Percentiles rank a stretch among this genome's conserved stretches.
Conservation (phyloP, 768 basidiomycete species). For the Tephrocybe sp. region DNA sequence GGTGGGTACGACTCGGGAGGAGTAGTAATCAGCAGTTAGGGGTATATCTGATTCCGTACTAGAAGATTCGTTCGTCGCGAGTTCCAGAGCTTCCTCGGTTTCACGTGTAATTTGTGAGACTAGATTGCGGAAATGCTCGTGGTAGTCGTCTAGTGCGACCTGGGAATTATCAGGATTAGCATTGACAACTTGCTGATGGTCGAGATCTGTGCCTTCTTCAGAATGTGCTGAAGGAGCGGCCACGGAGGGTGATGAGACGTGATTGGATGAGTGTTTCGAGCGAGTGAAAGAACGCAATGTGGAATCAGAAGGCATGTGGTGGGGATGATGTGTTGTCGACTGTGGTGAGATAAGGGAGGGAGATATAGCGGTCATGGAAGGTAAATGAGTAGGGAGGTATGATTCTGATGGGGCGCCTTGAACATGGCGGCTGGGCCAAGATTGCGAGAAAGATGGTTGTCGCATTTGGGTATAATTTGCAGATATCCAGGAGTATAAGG, state of each 20-base stretch:
- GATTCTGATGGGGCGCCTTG: slow-evolving; percentile 14
- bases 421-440: slow-evolving; percentile 12
- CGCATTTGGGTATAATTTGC: slow-evolving; percentile 24
- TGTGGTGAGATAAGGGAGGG: slow-evolving; percentile 2
- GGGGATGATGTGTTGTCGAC: slow-evolving; percentile 10
- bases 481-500: slow-evolving; percentile 26
- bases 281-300: slow-evolving; percentile 17
- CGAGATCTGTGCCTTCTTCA: slow-evolving; percentile 11
- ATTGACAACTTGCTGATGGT: slow-evolving; percentile 7
- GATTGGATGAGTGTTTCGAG: slow-evolving; percentile 17
- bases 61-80: slow-evolving; percentile 30
- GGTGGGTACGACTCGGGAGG: slow-evolving; percentile 20
- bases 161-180: slow-evolving; percentile 22
- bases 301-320: slow-evolving; percentile 20
- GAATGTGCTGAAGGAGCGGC: slow-evolving; percentile 12
- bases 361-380: slow-evolving; percentile 15
- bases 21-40: neutral
- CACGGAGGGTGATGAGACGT: slow-evolving; percentile 12
- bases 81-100: slow-evolving; percentile 44
- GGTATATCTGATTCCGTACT: slow-evolving; percentile 16
- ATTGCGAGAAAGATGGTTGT: slow-evolving; percentile 20
- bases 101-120: slow-evolving; percentile 51
- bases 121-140: slow-evolving; percentile 49
- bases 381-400: slow-evolving; percentile 16
- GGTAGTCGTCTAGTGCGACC: slow-evolving; percentile 39